A percentile compares a stretch with the other conserved stretches of the same genome.
These are phyloP conservation scores for Graphium sp. DNA, from an alignment of 2,329 filamentous ascomycete genomes.

Conservation along the genomic window DNA sequence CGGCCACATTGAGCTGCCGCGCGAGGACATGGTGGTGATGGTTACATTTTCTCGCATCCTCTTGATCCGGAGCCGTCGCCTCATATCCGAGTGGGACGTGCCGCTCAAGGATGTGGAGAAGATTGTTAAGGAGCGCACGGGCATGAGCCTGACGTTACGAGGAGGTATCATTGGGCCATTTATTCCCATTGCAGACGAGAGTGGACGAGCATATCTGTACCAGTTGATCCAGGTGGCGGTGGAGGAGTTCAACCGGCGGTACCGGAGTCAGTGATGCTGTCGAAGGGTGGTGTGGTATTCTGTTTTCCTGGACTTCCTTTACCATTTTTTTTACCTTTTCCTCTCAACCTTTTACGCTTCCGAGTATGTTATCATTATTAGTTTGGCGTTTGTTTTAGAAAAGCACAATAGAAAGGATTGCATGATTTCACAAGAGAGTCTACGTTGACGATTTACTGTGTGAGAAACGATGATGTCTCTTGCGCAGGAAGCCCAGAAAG, in stretches of 20 bases:
- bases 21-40: conserved; percentile 79
- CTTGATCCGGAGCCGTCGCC: conserved; percentile 70
- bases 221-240: conserved; percentile 49
- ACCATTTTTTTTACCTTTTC: not conserved
- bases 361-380: too few species aligned
- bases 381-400: too few species aligned
- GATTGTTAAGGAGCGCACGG: conserved; percentile 90
- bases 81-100: conserved; percentile 91
- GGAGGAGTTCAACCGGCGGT: conserved; percentile 50
- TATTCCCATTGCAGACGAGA: conserved; percentile 83
- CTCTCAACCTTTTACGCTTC: too few species aligned
- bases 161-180: conserved; percentile 91
- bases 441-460: too few species aligned
- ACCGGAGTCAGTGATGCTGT: conserved; percentile 17
- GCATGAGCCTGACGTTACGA: conserved; percentile 73
- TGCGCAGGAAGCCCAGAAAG: too few species aligned
- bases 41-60: conserved; percentile 79
- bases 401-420: too few species aligned
- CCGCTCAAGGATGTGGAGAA: conserved; percentile 92
- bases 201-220: conserved; percentile 45
- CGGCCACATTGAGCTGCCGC: conserved; percentile 81
- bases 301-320: not conserved
- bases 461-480: too few species aligned
- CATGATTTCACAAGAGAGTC: too few species aligned
- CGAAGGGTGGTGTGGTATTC: conserved; percentile 16